Base-by-base conservation (phyloP, 805 yeast genomes). In the Cyberlindnera maclurae region DNA sequence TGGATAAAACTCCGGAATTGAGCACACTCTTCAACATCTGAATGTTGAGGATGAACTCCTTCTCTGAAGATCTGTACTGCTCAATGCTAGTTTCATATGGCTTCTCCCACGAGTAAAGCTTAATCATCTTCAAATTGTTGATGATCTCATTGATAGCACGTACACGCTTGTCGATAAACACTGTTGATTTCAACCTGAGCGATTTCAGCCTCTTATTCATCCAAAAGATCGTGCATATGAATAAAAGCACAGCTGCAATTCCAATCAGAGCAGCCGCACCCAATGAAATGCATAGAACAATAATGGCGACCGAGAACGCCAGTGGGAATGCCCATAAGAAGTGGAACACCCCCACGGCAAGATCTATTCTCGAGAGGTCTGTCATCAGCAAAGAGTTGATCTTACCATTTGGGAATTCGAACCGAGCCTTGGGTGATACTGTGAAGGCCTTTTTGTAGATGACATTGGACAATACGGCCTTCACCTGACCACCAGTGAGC, bases 81-180 rank as follows among this genome's bases (percentile, higher is more conserved):
- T 74, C 53, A 27, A 89, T 71, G 37, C 70, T 64, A 9, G 68
- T 58, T 38, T 69, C 68, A 56, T 86, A 89, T 1, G 96, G 88
- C 26, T 68, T 68, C 61, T 89, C 97, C 96, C 96, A 89, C 1
- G 94, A 84, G 57, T 88, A 89, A 57, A 73, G 83, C 63, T 89
- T 89, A 58, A 89, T 84, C 65, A 82, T 72, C 54, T 83, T 85
- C 70, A 89, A 74, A 47, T 82, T 77, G 53, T 73, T 77, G 46
- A 89, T 66, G 22, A 87, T 75, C 58, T 89, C 97, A 47, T 84
- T 81, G 58, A 87, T 78, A 35, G 75, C 68, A 34, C 77, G 70
- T 16, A 89, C 86, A 53, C 97, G 77, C 15, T 65, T 59, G 58
- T 89, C 97, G 3, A 96, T 89, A 51, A 64, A 73, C 2, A 61